Evolutionary conservation across 2,329 filamentous ascomycete species (phyloP).

Genomic region (Exophiala mesophila): DNA sequence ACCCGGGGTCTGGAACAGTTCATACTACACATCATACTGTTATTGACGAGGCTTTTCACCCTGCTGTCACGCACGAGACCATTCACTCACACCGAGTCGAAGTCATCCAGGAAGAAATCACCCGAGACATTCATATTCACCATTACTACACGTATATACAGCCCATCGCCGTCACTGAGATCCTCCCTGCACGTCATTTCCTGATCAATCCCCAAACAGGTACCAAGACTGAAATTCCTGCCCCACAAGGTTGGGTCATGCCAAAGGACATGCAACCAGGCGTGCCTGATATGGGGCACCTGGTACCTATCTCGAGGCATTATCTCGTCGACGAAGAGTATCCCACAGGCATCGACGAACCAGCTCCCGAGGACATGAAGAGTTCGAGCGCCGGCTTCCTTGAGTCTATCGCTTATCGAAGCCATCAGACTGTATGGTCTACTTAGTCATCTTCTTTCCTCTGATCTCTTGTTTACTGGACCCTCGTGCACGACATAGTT

Average conservation of each 20-base stretch:
- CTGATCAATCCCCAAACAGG: conserved; percentile 24
- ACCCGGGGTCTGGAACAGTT: conserved; percentile 15
- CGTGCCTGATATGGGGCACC: conserved; percentile 13
- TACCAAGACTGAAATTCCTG: conserved; percentile 22
- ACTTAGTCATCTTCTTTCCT: too few species aligned
- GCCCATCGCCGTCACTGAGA: conserved; percentile 32
- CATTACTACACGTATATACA: conserved; percentile 33
- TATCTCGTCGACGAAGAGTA: conserved; percentile 25
- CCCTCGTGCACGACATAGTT: too few species aligned
- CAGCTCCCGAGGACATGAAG: conserved; percentile 5
- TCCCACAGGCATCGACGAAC: conserved; percentile 20
- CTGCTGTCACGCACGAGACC: conserved; percentile 33
- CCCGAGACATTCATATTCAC: conserved; percentile 34
- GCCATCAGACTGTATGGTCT: too few species aligned
- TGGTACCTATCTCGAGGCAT: conserved; percentile 15
- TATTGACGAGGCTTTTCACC: conserved; percentile 4
- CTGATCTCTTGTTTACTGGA: too few species aligned
- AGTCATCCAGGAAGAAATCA: conserved; percentile 30
- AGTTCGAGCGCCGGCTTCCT: not conserved
- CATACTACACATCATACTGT: conserved; percentile 17
- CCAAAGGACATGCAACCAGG: conserved; percentile 15
- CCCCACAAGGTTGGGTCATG: conserved; percentile 23
- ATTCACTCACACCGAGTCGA: conserved; percentile 27
- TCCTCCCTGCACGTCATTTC: conserved; percentile 33
- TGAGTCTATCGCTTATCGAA: too few species aligned